Evolutionary conservation across 768 basidiomycete species (phyloP), one percentile per base, ranked within the genome.

Genomic region (Amanita polypyramis): DNA sequence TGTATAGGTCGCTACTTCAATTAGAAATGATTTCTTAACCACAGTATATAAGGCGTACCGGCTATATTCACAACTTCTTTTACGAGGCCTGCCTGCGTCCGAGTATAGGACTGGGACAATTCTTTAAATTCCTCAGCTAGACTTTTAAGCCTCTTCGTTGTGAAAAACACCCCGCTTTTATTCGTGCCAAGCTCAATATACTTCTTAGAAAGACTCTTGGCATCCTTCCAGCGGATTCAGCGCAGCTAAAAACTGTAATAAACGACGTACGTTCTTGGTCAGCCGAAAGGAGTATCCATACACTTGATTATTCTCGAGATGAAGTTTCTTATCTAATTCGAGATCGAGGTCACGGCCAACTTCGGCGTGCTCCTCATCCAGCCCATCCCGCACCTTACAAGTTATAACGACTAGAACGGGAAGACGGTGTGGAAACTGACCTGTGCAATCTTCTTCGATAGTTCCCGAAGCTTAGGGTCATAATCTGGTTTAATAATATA

Each of bases 41-140:
- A 37, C 41, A 37, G n/a, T 10, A 27, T 11, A 8, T 32, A 5
- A 29, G 14, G 42, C 82, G 58, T 60, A 94, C 93, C 76, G 8
- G 96, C 96, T 52, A 98, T 97, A 38, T 72, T 77, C 5, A 98
- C 86, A 12, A 99, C 85, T 58, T 97, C 89, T 62, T 86, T 93
- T 35, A 98, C 96, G 2, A 99, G 70, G 1, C 74, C 72, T 45
- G 75, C 74, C 62, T 99, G 96, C 20, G 79, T 80, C 49, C 75
- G 77, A 32, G 78, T 69, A 62, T 98, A 99, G 32, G 69, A 66
- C 30, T 77, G 72, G 8, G 77, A 81, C 4, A 77, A 64, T 37
- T 88, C 84, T 44, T 71, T 72, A 56, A 82, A 86, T 37, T 88
- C 79, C 20, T 79, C 82, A 3, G 88, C 82, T 14, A 82, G 70